Evolutionary conservation across 148 eudicot species (phyloP).

Genomic region (Mesembryanthemum crystallinum): DNA sequence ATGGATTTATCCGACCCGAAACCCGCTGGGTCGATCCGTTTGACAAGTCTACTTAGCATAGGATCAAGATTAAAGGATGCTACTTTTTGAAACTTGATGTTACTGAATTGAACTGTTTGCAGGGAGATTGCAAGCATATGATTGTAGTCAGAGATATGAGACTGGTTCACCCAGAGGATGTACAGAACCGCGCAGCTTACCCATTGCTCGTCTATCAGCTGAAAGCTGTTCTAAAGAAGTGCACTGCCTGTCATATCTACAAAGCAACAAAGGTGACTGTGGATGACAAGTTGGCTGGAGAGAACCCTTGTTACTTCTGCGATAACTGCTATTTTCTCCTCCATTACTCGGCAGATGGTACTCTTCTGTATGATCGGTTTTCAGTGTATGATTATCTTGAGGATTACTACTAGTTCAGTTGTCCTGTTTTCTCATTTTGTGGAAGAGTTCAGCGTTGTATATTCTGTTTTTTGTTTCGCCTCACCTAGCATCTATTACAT

Average conservation of each 20-base stretch:
- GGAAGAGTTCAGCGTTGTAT: background rate
- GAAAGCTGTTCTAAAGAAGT: slow-evolving; percentile 52
- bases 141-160: slow-evolving; percentile 87
- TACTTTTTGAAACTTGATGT: background rate
- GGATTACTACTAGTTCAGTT: slow-evolving; percentile 28
- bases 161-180: slow-evolving; percentile 75
- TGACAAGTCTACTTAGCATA: too few relatives aligned
- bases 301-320: slow-evolving; percentile 65
- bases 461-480: background rate
- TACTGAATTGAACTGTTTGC: slow-evolving; percentile 4
- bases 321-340: slow-evolving; percentile 38
- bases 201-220: slow-evolving; percentile 51
- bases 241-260: slow-evolving; percentile 63
- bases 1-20: too few relatives aligned
- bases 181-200: slow-evolving; percentile 70
- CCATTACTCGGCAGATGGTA: slow-evolving; percentile 34
- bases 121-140: slow-evolving; percentile 89
- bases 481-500: background rate
- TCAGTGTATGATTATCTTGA: slow-evolving; percentile 34
- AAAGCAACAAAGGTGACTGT: slow-evolving; percentile 69
- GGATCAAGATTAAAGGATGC: too few relatives aligned
- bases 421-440: background rate
- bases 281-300: slow-evolving; percentile 68
- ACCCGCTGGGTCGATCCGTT: too few relatives aligned
- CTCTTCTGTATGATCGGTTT: slow-evolving; percentile 25